A percentile compares a stretch with the other conserved stretches of the same genome.
phyloP scores from a whole-genome alignment of 169 alveolate genomes.

The Cryptosporidium ubiquitum region DNA sequence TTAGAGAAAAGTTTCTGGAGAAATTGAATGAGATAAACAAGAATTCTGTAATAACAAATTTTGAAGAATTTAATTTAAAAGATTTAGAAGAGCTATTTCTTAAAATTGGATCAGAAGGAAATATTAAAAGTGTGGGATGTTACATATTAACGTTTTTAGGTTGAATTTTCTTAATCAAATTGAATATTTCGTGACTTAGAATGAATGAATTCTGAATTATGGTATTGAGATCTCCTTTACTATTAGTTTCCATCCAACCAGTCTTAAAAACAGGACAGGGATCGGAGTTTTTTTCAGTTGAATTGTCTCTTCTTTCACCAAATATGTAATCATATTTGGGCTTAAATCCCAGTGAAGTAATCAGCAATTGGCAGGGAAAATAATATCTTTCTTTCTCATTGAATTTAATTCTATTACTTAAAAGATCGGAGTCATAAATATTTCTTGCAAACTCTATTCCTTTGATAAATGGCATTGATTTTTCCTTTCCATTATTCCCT shows the following conservation, averaged over 20 bases:
- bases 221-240: constrained; percentile 56
- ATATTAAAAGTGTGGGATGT: not conserved
- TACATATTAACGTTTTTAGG: not conserved
- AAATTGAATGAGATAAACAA: not conserved
- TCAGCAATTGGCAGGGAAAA: constrained; percentile 62
- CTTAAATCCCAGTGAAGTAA: constrained; percentile 58
- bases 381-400: not conserved
- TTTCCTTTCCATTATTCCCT: not conserved
- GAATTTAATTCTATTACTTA: not conserved
- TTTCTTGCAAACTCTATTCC: constrained; percentile 33
- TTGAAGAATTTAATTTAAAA: not conserved
- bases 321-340: constrained; percentile 11
- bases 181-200: not conserved
- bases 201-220: not conserved
- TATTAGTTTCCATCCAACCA: constrained; percentile 69
- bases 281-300: not conserved
- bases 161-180: not conserved
- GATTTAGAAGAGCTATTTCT: not conserved
- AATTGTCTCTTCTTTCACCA: not conserved
- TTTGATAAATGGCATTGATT: constrained; percentile 26
- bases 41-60: not conserved
- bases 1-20: not conserved
- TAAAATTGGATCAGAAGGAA: constrained; percentile 14
- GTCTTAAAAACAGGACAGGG: constrained; percentile 28
- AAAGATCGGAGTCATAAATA: not conserved